Conservation (phyloP, 2,329 filamentous ascomycete species). For the Pseudogymnoascus destructans region DNA sequence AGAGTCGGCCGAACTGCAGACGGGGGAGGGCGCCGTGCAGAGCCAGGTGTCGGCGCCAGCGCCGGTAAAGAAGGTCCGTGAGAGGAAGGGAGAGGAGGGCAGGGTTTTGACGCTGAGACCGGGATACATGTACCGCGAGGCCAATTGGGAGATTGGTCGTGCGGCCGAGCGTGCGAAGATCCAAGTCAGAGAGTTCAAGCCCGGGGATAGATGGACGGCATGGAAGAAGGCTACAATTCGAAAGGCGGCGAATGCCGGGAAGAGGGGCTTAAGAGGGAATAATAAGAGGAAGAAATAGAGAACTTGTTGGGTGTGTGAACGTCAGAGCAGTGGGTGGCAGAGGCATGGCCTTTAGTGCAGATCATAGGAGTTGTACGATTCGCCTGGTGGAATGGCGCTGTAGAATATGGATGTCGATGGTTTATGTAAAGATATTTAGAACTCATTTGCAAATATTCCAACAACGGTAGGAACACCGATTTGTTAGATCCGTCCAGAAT, state of each 20-base stretch:
- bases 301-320: not conserved
- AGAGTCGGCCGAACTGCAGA: slow-evolving; percentile 12
- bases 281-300: slow-evolving; percentile 9
- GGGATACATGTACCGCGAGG: slow-evolving; percentile 50
- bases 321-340: not conserved
- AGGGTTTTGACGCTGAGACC: slow-evolving; percentile 32
- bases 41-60: slow-evolving; percentile 12
- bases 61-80: slow-evolving; percentile 13
- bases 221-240: slow-evolving; percentile 47
- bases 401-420: slow-evolving; percentile 2
- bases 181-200: slow-evolving; percentile 43
- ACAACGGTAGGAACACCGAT: not conserved
- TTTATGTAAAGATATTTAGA: slow-evolving; percentile 8
- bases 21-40: slow-evolving; percentile 11
- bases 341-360: not conserved
- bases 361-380: not conserved
- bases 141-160: slow-evolving; percentile 56
- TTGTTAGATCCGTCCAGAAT: not conserved
- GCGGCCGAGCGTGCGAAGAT: slow-evolving; percentile 47
- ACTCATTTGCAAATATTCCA: not conserved
- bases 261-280: slow-evolving; percentile 37
- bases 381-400: slow-evolving; percentile 7
- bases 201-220: slow-evolving; percentile 43
- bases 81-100: slow-evolving; percentile 26
- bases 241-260: slow-evolving; percentile 37